Evolutionary conservation across 139 green algal genomes (phyloP).

Genomic region (Closterium sp.): DNA sequence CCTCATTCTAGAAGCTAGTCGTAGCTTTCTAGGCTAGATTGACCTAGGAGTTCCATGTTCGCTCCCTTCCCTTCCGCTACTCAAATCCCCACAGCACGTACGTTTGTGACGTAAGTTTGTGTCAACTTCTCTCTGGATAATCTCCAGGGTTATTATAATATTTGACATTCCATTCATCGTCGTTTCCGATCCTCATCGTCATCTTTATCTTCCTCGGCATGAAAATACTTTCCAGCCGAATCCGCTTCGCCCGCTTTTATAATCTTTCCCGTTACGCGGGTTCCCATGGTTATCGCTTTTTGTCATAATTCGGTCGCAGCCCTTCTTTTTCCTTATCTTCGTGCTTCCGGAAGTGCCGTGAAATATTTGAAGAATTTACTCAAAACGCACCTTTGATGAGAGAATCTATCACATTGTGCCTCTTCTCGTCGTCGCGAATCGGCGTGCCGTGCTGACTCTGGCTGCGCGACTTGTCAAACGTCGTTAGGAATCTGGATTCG

Average conservation of each 20-base stretch:
- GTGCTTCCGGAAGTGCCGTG: not conserved
- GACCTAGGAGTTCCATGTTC: not conserved
- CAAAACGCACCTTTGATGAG: too few relatives aligned
- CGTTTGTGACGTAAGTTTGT: not conserved
- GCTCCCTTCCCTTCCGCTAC: not conserved
- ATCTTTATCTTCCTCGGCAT: too few relatives aligned
- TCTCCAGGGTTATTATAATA: not conserved
- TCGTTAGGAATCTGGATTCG: not conserved
- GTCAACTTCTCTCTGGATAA: not conserved
- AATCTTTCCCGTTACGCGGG: too few relatives aligned
- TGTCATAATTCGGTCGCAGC: not conserved
- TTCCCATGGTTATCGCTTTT: not conserved
- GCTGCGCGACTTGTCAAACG: not conserved
- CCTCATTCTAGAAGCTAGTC: not conserved
- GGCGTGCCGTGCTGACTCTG: too few relatives aligned
- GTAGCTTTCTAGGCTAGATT: not conserved
- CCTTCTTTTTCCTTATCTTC: not conserved
- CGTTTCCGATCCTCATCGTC: not conserved
- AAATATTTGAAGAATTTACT: not conserved
- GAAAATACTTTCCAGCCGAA: not conserved
- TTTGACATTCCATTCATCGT: not conserved
- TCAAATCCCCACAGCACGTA: not conserved
- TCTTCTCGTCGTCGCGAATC: not conserved
- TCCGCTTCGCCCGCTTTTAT: not conserved
- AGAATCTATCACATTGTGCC: too few relatives aligned